Evolutionary conservation across 139 green algal genomes (phyloP).

Genomic region (Ostreobium quekettii): DNA sequence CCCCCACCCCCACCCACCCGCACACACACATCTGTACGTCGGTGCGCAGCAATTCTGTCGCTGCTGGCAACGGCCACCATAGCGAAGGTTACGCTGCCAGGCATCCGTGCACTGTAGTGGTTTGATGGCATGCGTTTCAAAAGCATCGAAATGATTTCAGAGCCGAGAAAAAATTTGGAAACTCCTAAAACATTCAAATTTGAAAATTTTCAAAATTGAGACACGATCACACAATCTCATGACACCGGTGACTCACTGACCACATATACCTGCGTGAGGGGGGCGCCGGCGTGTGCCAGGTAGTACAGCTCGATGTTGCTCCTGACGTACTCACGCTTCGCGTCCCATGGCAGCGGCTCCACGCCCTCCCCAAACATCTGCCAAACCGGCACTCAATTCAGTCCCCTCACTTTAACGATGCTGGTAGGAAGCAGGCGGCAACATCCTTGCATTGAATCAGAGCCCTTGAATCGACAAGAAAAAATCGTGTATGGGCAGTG

Average conservation of each 20-base stretch:
- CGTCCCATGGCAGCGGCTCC: conserved; percentile 77
- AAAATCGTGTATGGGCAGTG: background rate
- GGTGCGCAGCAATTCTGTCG: too few species aligned
- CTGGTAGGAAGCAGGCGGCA: conserved; percentile 1
- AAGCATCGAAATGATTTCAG: background rate
- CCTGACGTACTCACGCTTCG: conserved; percentile 49
- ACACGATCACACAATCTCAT: background rate
- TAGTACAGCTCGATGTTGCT: conserved; percentile 78
- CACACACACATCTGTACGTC: too few species aligned
- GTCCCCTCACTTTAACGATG: too few species aligned
- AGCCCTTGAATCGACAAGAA: background rate
- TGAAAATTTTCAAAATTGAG: background rate
- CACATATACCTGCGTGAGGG: conserved; percentile 41
- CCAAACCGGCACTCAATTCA: too few species aligned
- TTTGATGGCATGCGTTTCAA: background rate
- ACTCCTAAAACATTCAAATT: background rate
- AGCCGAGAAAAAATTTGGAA: conserved; percentile 3
- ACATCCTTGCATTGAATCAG: too few species aligned
- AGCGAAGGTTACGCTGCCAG: too few species aligned
- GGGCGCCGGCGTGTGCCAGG: conserved; percentile 48
- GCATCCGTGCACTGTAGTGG: conserved; percentile 10
- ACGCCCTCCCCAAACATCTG: conserved; percentile 54
- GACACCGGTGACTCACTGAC: background rate
- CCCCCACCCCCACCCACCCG: too few species aligned
- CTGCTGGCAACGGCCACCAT: too few species aligned